Evolutionary conservation across 225 moss, liverwort and hornwort species (phyloP).

Genomic region (Ulota crispa): DNA sequence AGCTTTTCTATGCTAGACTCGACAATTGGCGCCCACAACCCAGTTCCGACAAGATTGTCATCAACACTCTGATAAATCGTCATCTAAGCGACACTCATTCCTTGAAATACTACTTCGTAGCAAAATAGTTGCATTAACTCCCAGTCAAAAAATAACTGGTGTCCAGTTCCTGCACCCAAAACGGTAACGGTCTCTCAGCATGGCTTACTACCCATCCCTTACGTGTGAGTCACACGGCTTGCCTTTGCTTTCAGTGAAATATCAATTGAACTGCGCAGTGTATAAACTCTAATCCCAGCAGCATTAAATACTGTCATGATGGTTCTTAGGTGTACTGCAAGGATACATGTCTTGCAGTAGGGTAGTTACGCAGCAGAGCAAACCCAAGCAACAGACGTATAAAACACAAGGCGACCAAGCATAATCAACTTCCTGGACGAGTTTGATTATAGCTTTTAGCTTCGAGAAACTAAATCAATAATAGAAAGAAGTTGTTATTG

Average conservation of each 20-base stretch:
- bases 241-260: constrained; percentile 22
- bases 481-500: neutral
- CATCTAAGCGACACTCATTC: constrained; percentile 30
- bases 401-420: neutral
- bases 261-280: constrained; percentile 13
- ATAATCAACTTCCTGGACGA: constrained; percentile 10
- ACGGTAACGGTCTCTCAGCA: constrained; percentile 60
- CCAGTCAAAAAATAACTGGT: constrained; percentile 62
- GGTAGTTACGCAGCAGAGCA: neutral
- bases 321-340: constrained; percentile 3
- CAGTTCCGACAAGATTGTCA: constrained; percentile 15
- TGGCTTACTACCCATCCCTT: constrained; percentile 32
- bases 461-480: neutral
- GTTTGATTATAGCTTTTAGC: neutral
- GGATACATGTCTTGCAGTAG: neutral
- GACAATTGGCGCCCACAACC: neutral
- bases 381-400: constrained; percentile 9
- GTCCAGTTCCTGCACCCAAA: constrained; percentile 74
- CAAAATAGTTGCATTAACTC: constrained; percentile 42
- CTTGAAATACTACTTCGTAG: constrained; percentile 30
- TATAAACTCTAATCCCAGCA: constrained; percentile 8
- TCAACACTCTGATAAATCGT: constrained; percentile 19
- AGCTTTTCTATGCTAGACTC: neutral
- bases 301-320: constrained; percentile 7
- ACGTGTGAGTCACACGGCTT: constrained; percentile 26